Evolutionary conservation across 352 stramenopile species (phyloP).

Genomic region (Globisporangium cystogenes): DNA sequence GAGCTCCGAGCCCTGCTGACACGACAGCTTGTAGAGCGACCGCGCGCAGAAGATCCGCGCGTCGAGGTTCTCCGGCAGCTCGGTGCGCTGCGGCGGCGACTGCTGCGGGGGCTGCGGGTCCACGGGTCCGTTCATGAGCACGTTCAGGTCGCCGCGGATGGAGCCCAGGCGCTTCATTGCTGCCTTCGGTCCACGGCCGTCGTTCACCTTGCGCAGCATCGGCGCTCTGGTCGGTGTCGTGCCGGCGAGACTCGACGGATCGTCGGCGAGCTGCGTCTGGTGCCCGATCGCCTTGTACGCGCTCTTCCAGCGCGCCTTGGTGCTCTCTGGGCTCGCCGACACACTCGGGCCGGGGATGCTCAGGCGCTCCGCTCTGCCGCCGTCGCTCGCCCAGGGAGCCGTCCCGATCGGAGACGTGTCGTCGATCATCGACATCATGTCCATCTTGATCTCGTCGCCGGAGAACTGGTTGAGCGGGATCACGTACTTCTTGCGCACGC

Average conservation of each 20-base stretch:
- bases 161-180: conserved; percentile 24
- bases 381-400: conserved; percentile 4
- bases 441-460: conserved; percentile 32
- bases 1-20: conserved; percentile 41
- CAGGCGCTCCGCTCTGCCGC: conserved; percentile 4
- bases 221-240: not conserved
- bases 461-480: conserved; percentile 31
- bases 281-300: not conserved
- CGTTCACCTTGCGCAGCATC: not conserved
- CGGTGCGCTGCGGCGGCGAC: not conserved
- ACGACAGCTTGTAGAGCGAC: conserved; percentile 80
- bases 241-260: not conserved
- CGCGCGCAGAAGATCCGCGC: conserved; percentile 56
- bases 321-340: not conserved
- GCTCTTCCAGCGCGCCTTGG: conserved; percentile 8
- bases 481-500: conserved; percentile 29
- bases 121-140: conserved; percentile 15
- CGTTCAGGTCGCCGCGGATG: conserved; percentile 30
- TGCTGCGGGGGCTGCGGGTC: conserved; percentile 11
- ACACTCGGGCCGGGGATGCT: not conserved
- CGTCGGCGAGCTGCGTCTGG: not conserved
- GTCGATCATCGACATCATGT: conserved; percentile 28
- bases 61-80: conserved; percentile 36
- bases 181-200: not conserved
- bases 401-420: conserved; percentile 9